phyloP scores from a whole-genome alignment of 164 flowering plant species.

The Umbilicus rupestris region DNA sequence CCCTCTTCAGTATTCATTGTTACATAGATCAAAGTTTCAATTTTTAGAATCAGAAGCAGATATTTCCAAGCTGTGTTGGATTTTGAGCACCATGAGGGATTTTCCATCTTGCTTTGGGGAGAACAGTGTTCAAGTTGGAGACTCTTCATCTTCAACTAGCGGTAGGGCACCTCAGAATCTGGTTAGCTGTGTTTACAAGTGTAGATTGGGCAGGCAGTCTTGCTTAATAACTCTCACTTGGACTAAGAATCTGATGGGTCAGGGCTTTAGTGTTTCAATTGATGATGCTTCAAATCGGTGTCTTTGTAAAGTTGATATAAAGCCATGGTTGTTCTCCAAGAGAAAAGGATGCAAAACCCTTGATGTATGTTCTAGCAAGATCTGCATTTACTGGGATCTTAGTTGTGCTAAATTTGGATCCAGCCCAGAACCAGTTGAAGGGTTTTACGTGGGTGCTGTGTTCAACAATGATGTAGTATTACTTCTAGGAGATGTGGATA shows the following conservation, averaged over 20 bases:
- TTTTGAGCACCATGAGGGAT: conserved; percentile 30
- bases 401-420: conserved; percentile 31
- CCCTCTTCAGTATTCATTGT: neutral
- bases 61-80: neutral
- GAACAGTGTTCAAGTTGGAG: conserved; percentile 44
- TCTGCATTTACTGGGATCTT: conserved; percentile 40
- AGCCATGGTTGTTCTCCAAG: conserved; percentile 46
- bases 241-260: conserved; percentile 57
- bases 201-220: conserved; percentile 28
- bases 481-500: conserved; percentile 36
- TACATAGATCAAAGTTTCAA: neutral
- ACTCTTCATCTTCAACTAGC: conserved; percentile 32
- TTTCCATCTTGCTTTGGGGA: conserved; percentile 56
- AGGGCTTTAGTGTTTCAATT: conserved; percentile 37
- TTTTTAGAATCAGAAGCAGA: neutral
- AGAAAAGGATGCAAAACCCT: conserved; percentile 29
- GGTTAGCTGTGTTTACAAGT: conserved; percentile 43
- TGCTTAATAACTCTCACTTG: conserved; percentile 39
- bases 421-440: conserved; percentile 35
- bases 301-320: conserved; percentile 42
- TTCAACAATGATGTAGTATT: conserved; percentile 25
- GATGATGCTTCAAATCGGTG: conserved; percentile 34
- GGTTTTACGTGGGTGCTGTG: conserved; percentile 28
- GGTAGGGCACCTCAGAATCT: conserved; percentile 34
- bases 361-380: conserved; percentile 18